Percentiles rank a stretch among this genome's conserved stretches.
These are phyloP conservation scores for Cryptococcus maquisensis DNA, from an alignment of 1,284 basidiomycete genomes.

Conservation along the genomic window DNA sequence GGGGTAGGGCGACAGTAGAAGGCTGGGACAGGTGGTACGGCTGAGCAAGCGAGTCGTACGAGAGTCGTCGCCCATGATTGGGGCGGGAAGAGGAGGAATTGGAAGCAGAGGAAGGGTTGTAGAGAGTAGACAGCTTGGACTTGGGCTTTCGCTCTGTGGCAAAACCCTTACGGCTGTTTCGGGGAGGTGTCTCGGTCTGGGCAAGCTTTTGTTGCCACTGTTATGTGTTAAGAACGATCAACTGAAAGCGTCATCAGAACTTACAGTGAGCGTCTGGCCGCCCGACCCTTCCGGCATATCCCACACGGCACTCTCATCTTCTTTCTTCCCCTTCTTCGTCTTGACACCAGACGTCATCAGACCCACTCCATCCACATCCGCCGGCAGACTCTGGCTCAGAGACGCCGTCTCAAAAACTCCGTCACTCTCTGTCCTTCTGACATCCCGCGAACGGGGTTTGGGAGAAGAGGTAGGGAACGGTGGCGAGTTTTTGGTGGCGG, in stretches of 20 bases:
- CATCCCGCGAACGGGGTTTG: background rate
- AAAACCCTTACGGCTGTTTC: background rate
- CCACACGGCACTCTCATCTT: conserved; percentile 30
- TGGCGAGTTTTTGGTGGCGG: background rate
- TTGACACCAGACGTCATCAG: conserved; percentile 8
- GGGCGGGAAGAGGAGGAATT: conserved; percentile 8
- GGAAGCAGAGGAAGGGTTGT: background rate
- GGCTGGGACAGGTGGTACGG: conserved; percentile 2
- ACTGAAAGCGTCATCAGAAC: background rate
- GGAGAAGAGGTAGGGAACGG: background rate
- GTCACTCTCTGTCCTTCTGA: background rate
- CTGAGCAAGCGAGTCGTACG: conserved; percentile 20
- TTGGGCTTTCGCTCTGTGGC: conserved; percentile 13
- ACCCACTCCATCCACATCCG: conserved; percentile 2
- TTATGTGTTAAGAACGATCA: conserved; percentile 1
- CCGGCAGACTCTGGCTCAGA: conserved; percentile 20
- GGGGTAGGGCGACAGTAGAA: conserved; percentile 5
- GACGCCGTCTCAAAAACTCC: conserved; percentile 16
- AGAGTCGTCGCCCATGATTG: conserved; percentile 23
- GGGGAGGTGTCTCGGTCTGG: conserved; percentile 3
- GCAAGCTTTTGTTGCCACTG: conserved; percentile 43
- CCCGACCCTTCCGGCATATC: conserved; percentile 36
- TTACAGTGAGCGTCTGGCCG: conserved; percentile 29
- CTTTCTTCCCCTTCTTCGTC: conserved; percentile 9
- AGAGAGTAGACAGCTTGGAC: conserved; percentile 6